Evolutionary conservation across 345 rosid genomes (phyloP), one percentile per base, ranked within the genome.

Genomic region (Cochlearia excelsa): DNA sequence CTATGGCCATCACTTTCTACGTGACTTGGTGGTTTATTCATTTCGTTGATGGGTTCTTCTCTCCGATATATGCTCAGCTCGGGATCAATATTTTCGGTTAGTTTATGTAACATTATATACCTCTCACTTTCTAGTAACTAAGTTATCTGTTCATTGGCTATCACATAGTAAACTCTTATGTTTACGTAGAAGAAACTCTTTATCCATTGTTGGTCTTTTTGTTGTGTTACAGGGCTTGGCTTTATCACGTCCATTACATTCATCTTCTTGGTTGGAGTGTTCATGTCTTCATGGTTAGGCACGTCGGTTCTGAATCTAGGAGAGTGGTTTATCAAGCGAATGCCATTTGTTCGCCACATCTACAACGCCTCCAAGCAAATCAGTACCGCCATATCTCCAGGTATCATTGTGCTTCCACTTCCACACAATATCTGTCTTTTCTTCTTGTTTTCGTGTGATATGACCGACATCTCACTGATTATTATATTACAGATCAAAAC

Each of bases 271-370:
- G 83, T 93, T 63, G 99, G 99, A 49, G 96, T 93, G 62, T 93
- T 93, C 81, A 93, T 93, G 99, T 89, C 99, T 47, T 93, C 99
- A 23, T 93, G 99, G 99, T 74, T 93, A 85, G 99, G 99, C 63
- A 80, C 97, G 30, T 93, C 97, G 43, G 92, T 93, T 57, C 82
- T 93, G 35, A 74, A 90, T 68, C 81, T 93, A 49, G 96, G 99
- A 5, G 99, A 93, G 76, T 93, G 99, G 99, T 89, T 93, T 70
- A 93, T 93, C 81, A 93, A 90, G 64, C 76, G 95, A 74, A 93
- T 93, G 99, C 97, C 99, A 34, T 85, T 93, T 59, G 85, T 89
- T 72, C 97, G 97, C 37, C 99, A 89, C 73, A 93, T 93, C 57
- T 93, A 93, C 72, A 93, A 73, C 67, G 97, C 99, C 27, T 93